Evolutionary conservation across 1,284 basidiomycete genomes (phyloP).

Genomic region (Quambalaria eucalypti): DNA sequence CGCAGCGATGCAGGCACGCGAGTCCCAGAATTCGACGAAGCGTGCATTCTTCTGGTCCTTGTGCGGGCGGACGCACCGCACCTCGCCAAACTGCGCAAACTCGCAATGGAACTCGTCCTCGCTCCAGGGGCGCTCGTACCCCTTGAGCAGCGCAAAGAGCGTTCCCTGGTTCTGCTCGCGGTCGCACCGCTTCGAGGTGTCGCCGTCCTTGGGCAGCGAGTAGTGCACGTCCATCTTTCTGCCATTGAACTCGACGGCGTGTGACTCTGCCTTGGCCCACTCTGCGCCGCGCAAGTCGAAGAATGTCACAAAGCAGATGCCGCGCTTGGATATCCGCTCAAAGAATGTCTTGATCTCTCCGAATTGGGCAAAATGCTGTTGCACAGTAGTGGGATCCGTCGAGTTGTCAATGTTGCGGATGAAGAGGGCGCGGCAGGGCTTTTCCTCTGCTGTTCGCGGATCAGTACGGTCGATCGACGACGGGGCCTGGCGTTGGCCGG

Average conservation of each 20-base stretch:
- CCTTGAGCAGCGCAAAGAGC: constrained; percentile 65
- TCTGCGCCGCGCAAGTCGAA: constrained; percentile 85
- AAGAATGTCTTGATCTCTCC: constrained; percentile 95
- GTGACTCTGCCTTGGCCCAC: constrained; percentile 73
- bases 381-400: constrained; percentile 73
- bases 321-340: constrained; percentile 81
- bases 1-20: constrained; percentile 61
- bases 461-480: too few relatives aligned
- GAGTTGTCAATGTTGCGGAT: constrained; percentile 96
- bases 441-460: constrained; percentile 51
- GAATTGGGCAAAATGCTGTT: constrained; percentile 73
- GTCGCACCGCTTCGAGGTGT: constrained; percentile 64
- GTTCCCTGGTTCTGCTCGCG: constrained; percentile 86
- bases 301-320: constrained; percentile 95
- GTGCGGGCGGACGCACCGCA: constrained; percentile 61
- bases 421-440: constrained; percentile 88
- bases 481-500: too few relatives aligned
- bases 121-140: constrained; percentile 62
- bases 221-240: constrained; percentile 83
- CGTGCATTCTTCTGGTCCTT: constrained; percentile 26
- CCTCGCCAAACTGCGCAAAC: constrained; percentile 78
- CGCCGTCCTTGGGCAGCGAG: constrained; percentile 74
- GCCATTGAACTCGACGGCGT: constrained; percentile 8
- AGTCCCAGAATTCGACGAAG: constrained; percentile 21
- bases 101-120: constrained; percentile 72